Evolutionary conservation across 2,329 filamentous ascomycete species (phyloP), one percentile per base, ranked within the genome.

Genomic region (Colletotrichum sp.): DNA sequence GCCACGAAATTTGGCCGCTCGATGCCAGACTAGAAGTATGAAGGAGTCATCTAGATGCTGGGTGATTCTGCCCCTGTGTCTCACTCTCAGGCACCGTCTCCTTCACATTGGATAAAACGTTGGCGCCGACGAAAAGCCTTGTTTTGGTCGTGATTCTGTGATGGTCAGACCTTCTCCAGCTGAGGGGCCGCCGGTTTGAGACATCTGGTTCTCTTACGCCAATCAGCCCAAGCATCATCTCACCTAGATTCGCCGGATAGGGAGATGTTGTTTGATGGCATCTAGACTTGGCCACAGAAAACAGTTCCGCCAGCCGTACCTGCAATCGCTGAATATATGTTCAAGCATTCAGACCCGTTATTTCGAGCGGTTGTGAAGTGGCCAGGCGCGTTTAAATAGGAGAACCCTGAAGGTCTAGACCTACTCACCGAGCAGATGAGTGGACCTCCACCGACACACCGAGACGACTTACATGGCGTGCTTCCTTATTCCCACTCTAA

Each of bases 281-380:
- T n/a, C 38, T 15, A 43, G 8, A 43, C 13, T 6, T n/a, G 6
- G 18, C 3, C 18, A n/a, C 38, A 43, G 38, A 10, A 2, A 43
- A 5, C 7, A 10, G 38, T n/a, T 43, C 9, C 0, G 8, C 8
- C 38, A n/a, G 38, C 3, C 18, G 5, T 4, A 43, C 2, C 3
- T 43, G 38, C 18, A 43, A 10, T n/a, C 2, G 5, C 3, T n/a
- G 8, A 10, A n/a, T n/a, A 5, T n/a, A n/a, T n/a, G n/a, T 43
- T 43, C 16, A 16, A 43, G 38, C 38, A 43, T 6, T n/a, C 30
- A 32, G 30, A 12, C 30, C 16, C 8, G 18, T 43, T 12, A 12
- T 10, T 4, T 13, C 3, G 6, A 12, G 10, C 43, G n/a, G n/a
- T 8, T 3, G n/a, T 7, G n/a, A 48, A 0, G 12, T 13, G 43